These are phyloP conservation scores for Bertia moriformis DNA, from an alignment of 2,329 filamentous ascomycete species.

Conservation along the genomic window DNA sequence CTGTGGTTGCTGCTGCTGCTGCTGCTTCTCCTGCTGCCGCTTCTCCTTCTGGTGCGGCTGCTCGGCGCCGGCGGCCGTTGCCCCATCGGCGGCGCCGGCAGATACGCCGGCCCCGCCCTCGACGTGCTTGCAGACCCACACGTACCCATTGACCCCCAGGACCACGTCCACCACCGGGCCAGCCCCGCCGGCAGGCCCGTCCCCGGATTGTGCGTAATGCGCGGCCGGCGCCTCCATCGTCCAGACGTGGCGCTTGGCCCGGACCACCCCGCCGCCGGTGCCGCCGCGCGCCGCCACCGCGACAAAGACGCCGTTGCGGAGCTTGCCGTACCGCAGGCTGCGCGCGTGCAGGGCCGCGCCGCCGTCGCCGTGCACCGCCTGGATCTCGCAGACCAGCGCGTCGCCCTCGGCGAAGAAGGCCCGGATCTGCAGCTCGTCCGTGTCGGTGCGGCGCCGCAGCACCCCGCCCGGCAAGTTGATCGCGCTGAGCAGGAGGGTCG, in stretches of 20 bases:
- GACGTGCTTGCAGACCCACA: constrained; percentile 81
- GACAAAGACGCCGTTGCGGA: constrained; percentile 83
- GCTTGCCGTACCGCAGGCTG: constrained; percentile 82
- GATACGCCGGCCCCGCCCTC: constrained; percentile 45
- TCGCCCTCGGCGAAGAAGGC: constrained; percentile 96
- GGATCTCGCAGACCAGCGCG: constrained; percentile 88
- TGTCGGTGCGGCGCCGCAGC: constrained; percentile 76
- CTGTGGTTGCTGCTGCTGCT: too few species aligned
- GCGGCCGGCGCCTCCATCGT: constrained; percentile 51
- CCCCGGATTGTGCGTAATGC: constrained; percentile 14
- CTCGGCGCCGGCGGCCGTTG: constrained; percentile 16
- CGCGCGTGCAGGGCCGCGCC: constrained; percentile 79
- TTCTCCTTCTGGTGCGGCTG: constrained; percentile 27
- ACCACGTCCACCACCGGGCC: constrained; percentile 68
- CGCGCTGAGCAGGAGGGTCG: constrained; percentile 67
- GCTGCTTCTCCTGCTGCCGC: too few species aligned
- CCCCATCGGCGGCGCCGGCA: constrained; percentile 17
- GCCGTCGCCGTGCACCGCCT: constrained; percentile 74
- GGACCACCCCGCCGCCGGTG: constrained; percentile 63
- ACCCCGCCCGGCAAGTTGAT: constrained; percentile 95
- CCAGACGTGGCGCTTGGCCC: constrained; percentile 76
- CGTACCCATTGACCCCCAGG: constrained; percentile 89
- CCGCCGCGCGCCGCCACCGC: constrained; percentile 71
- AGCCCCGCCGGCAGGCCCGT: constrained; percentile 30
- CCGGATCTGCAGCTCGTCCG: constrained; percentile 94